phyloP scores from a whole-genome alignment of 2,329 filamentous ascomycete species.

The Parastagonospora nodorum region DNA sequence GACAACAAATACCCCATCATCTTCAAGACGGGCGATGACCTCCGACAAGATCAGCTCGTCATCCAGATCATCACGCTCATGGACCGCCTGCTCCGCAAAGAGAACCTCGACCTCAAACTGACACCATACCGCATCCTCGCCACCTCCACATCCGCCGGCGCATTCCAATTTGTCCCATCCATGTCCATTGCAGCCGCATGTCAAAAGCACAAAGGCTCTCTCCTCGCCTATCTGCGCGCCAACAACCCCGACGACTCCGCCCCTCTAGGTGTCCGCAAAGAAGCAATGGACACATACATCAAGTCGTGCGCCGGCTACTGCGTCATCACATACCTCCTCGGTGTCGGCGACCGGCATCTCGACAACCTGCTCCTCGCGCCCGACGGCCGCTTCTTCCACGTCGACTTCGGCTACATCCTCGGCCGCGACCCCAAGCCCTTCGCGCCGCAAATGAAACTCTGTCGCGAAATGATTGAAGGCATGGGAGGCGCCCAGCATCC shows the following conservation, averaged over 20 bases:
- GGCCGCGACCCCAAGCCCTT: slow-evolving; percentile 97
- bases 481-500: slow-evolving; percentile 86
- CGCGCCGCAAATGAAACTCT: slow-evolving; percentile 94
- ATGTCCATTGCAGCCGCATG: slow-evolving; percentile 82
- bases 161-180: slow-evolving; percentile 91
- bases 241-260: slow-evolving; percentile 87
- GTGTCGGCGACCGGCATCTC: slow-evolving; percentile 92
- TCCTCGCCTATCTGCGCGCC: slow-evolving; percentile 81
- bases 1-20: slow-evolving; percentile 86
- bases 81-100: slow-evolving; percentile 93
- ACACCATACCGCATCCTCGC: slow-evolving; percentile 96
- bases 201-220: slow-evolving; percentile 77
- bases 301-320: slow-evolving; percentile 97
- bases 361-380: slow-evolving; percentile 93
- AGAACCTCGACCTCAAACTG: slow-evolving; percentile 93
- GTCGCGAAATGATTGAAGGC: slow-evolving; percentile 97
- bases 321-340: slow-evolving; percentile 96
- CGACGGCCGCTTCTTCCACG: slow-evolving; percentile 95
- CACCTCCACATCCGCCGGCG: slow-evolving; percentile 85
- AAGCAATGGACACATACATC: slow-evolving; percentile 92
- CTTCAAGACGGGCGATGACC: slow-evolving; percentile 96
- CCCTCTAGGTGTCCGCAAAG: slow-evolving; percentile 84
- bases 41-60: slow-evolving; percentile 95
- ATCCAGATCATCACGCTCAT: slow-evolving; percentile 98
- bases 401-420: slow-evolving; percentile 97